Conservation (phyloP, 352 stramenopile genomes). For the Phytophthora fragariaefolia region DNA sequence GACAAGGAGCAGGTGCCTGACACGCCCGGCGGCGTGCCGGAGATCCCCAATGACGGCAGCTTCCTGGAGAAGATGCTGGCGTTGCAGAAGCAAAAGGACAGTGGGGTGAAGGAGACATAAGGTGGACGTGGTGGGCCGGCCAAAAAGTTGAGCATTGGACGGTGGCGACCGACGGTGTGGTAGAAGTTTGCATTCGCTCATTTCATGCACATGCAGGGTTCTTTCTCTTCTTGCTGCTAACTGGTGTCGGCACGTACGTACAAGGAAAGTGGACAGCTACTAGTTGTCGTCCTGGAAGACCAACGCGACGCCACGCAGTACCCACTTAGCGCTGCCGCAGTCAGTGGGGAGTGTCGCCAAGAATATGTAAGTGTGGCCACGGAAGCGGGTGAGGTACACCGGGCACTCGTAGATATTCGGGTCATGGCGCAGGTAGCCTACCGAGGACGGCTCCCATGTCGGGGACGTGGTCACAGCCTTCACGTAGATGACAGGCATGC, state of each 20-base stretch:
- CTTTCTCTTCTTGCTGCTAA: conserved; percentile 7
- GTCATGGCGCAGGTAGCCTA: conserved; percentile 95
- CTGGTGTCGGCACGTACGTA: conserved; percentile 14
- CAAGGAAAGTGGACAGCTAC: conserved; percentile 16
- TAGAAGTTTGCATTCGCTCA: conserved; percentile 11
- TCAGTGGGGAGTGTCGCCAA: conserved; percentile 95
- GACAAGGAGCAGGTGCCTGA: conserved; percentile 43
- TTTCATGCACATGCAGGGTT: conserved; percentile 22
- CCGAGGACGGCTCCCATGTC: conserved; percentile 94
- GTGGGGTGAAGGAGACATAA: conserved; percentile 17
- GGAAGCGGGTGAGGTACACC: conserved; percentile 97
- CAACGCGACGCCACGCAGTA: conserved; percentile 93
- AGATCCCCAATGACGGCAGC: conserved; percentile 85
- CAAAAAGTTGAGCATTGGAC: no score
- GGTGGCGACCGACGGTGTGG: no score
- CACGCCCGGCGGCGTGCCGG: conserved; percentile 71
- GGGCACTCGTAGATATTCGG: conserved; percentile 95
- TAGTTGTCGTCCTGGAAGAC: conserved; percentile 97
- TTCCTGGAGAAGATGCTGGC: conserved; percentile 80
- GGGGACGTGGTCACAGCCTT: conserved; percentile 95
- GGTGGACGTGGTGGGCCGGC: no score
- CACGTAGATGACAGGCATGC: conserved; percentile 95
- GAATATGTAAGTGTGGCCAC: conserved; percentile 97
- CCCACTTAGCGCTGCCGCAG: conserved; percentile 93
- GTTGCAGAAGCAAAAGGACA: conserved; percentile 56